Evolutionary conservation across 2,329 filamentous ascomycete species (phyloP), one percentile per base, ranked within the genome.

Genomic region (Aspergillus bombycis): DNA sequence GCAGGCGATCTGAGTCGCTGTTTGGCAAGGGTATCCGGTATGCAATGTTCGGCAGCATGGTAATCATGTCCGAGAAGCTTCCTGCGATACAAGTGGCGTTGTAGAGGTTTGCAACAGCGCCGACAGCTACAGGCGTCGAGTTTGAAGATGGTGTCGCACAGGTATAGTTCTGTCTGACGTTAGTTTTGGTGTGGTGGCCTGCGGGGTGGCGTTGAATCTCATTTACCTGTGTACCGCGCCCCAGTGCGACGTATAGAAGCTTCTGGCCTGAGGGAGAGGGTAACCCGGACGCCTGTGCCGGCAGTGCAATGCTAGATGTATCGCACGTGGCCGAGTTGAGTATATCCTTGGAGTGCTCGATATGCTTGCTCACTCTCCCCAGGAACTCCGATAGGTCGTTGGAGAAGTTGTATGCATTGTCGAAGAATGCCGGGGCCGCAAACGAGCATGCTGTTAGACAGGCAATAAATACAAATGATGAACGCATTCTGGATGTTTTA

Each of bases 71-170:
- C 0, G 92, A 89, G 71, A 88, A 89, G 68, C 86, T 82, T 48
- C 90, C 84, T 8, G 90, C 91, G 38, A 94, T 78, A 80, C 94
- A 97, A 70, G 89, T 91, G 63, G 89, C 91, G 79, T 97, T 93
- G 88, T 91, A 97, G 71, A 98, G 91, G 1, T 87, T 89, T 60
- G 94, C 94, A 0, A 92, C 75, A 60, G 94, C 94, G 67, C 94
- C 94, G 57, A 83, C 78, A 21, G 89, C 83, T 11, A 82, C 83
- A 16, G 94, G 94, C 0, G 80, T 80, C 0, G 87, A 85, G 4
- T 85, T 85, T 1, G 86, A 75, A 70, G 90, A 86, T 66, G 79
- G 79, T 60, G 84, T 80, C 63, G 86, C 82, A 83, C 94, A 97
- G 58, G 92, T 96, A 83, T 97, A 98, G 85, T 97, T 97, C 81